Percentiles rank a stretch among this genome's conserved stretches.
These are phyloP conservation scores for Diplodia sapinea DNA, from an alignment of 2,329 filamentous ascomycete genomes.

Conservation along the genomic window DNA sequence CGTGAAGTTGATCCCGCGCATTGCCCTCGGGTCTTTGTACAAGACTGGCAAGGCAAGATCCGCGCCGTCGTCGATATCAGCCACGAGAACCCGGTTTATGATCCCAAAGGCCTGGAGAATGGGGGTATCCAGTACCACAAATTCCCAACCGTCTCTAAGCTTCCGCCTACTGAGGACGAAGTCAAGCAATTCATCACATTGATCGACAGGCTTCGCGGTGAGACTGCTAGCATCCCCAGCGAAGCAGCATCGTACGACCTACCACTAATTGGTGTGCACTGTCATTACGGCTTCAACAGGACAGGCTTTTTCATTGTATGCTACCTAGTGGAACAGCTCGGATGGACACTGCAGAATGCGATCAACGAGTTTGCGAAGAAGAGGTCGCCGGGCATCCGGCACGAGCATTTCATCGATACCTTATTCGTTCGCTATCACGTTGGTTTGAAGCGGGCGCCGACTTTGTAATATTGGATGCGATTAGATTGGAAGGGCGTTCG, in stretches of 20 bases:
- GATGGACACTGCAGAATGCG: conserved; percentile 74
- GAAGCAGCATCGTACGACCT: conserved; percentile 49
- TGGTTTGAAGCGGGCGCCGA: conserved; percentile 33
- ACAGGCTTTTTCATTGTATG: conserved; percentile 90
- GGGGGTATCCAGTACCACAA: conserved; percentile 67
- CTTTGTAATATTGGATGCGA: conserved; percentile 29
- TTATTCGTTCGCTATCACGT: conserved; percentile 74
- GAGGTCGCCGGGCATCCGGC: conserved; percentile 82
- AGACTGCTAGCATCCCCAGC: conserved; percentile 28
- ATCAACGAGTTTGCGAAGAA: conserved; percentile 76
- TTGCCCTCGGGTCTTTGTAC: conserved; percentile 73
- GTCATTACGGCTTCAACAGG: conserved; percentile 94
- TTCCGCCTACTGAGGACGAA: conserved; percentile 73
- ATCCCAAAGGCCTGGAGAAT: conserved; percentile 62
- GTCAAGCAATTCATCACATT: conserved; percentile 64
- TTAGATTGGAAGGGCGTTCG: conserved; percentile 22
- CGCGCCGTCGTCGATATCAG: conserved; percentile 87
- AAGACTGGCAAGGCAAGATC: conserved; percentile 69
- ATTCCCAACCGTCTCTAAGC: conserved; percentile 89
- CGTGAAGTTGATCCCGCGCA: conserved; percentile 86
- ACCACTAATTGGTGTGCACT: conserved; percentile 78
- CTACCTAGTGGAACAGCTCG: conserved; percentile 84
- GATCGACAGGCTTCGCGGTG: conserved; percentile 55
- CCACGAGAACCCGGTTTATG: conserved; percentile 88
- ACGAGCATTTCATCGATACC: conserved; percentile 86